These are phyloP conservation scores for Dactylellina leptospora DNA, from an alignment of 2,329 filamentous ascomycete genomes.

Conservation along the genomic window DNA sequence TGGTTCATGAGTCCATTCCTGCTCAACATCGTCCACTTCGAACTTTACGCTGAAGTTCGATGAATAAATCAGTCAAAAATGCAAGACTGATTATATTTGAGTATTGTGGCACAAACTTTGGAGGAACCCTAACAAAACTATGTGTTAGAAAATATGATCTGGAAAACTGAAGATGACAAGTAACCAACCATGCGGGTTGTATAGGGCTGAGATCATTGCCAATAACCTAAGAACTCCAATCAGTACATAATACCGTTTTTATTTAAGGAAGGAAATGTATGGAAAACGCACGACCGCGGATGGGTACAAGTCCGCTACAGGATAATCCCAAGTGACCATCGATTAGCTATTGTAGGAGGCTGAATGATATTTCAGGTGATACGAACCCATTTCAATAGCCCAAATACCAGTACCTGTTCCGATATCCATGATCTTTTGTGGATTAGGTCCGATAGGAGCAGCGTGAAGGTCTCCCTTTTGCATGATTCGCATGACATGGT, in stretches of 20 bases:
- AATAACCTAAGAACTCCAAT: slow-evolving; percentile 48
- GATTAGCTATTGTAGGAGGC: too few species aligned
- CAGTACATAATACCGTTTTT: not conserved
- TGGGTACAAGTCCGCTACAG: slow-evolving; percentile 57
- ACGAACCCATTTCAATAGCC: slow-evolving; percentile 57
- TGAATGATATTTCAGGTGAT: too few species aligned
- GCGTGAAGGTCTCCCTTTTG: slow-evolving; percentile 62
- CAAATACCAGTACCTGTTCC: slow-evolving; percentile 64
- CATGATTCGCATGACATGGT: slow-evolving; percentile 61
- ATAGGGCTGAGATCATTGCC: slow-evolving; percentile 58
- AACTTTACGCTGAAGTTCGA: slow-evolving; percentile 50
- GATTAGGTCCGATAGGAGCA: slow-evolving; percentile 62
- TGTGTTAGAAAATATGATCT: not conserved
- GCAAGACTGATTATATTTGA: too few species aligned
- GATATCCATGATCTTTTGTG: slow-evolving; percentile 65
- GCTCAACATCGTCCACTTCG: slow-evolving; percentile 56
- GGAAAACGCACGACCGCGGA: slow-evolving; percentile 54
- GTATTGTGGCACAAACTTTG: slow-evolving; percentile 43
- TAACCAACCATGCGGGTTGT: slow-evolving; percentile 55
- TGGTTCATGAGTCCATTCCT: slow-evolving; percentile 56
- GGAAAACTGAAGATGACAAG: too few species aligned
- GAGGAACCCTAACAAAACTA: slow-evolving; percentile 23
- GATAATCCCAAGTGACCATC: too few species aligned
- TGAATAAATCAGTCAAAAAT: too few species aligned
- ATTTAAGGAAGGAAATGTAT: not conserved